Evolutionary conservation across 208 protist genomes (phyloP), one percentile per base, ranked within the genome.

Genomic region (Crithidia sp.): DNA sequence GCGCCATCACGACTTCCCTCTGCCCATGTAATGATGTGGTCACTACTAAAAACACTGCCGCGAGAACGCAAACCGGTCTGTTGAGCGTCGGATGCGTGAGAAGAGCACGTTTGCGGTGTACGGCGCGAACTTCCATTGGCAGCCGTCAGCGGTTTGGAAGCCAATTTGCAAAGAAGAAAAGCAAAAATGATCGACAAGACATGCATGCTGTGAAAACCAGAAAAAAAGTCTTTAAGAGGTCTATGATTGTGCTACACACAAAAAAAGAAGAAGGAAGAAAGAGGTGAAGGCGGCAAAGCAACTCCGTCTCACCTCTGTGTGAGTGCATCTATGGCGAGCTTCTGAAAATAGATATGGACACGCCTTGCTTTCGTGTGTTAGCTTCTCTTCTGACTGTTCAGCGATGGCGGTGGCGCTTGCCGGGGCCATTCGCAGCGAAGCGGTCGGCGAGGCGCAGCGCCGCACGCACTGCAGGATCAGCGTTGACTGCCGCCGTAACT

Each of bases 361-460:
- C 53, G 44, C 8, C 12, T 60, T 64, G 28, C 28, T 28, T 28
- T 1, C 28, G 1, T 28, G 28, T 28, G 28, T 28, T 28, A 28
- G 28, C 28, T 28, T 28, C 28, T 28, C 28, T 1, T 28, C 28
- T 28, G 28, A 28, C 28, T 57, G 2, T 12, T 56, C 47, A 70
- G 52, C n/a, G n/a, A 17, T 16, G 44, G 36, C 62, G 76, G 7
- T 56, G 59, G 0, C 57, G 52, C 47, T 72, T 68, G 45, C 37
- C 65, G 2, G 19, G 19, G n/a, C 36, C 58, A 3, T 17, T n/a
- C n/a, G 40, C 49, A 0, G 57, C 16, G 6, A 77, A 65, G 28
- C 60, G 63, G 19, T 59, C 56, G 1, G 64, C 65, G 5, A 66
- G n/a, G 19, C 36, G 40, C 9, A 71, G 19, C 55, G 72, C 58